phyloP scores from a whole-genome alignment of 2,329 filamentous ascomycete genomes.

The Zopfia rhizophila region DNA sequence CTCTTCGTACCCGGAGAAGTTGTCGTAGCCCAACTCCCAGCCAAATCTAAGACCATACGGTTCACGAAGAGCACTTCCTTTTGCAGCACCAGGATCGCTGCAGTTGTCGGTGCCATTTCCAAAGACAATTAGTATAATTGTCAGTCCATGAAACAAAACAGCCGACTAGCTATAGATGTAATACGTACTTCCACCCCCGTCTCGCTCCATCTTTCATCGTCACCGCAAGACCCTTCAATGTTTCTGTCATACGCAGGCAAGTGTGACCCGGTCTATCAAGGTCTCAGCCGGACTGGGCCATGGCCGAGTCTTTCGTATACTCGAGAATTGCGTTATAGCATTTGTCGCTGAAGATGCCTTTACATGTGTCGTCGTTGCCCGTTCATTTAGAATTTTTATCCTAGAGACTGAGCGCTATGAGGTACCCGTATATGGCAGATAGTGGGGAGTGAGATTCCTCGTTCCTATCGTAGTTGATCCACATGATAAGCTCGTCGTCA shows the following conservation, averaged over 20 bases:
- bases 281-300: no score
- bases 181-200: no score
- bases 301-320: neutral
- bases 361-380: constrained; percentile 1
- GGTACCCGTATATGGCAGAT: constrained; percentile 9
- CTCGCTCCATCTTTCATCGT: no score
- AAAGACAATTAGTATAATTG: neutral
- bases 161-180: no score
- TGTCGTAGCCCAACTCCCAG: no score
- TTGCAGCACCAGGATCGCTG: constrained; percentile 5
- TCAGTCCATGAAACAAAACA: no score
- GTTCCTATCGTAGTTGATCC: constrained; percentile 4
- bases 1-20: constrained; percentile 3
- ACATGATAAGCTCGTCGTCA: no score
- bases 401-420: neutral
- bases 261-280: no score
- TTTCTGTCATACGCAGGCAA: no score
- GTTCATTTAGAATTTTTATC: neutral
- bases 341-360: constrained; percentile 12
- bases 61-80: neutral
- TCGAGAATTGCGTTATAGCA: constrained; percentile 8
- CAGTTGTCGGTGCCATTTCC: constrained; percentile 1
- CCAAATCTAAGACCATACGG: no score
- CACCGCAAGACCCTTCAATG: no score
- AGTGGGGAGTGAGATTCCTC: neutral